These are phyloP conservation scores for Crucibulum laeve DNA, from an alignment of 768 basidiomycete species.

Conservation along the genomic window DNA sequence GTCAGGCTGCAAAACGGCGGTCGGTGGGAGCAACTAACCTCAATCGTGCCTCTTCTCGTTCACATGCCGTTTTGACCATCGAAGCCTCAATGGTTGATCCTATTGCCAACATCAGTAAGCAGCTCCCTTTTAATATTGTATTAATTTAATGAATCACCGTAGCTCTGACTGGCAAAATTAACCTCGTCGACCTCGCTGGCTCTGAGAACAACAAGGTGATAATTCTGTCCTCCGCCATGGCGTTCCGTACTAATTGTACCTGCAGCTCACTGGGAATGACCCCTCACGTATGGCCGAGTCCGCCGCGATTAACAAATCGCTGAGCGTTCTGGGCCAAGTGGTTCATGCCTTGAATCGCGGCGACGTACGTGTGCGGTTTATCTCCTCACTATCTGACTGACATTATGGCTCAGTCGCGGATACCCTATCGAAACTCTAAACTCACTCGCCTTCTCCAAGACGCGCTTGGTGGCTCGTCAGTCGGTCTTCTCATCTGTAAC, in stretches of 20 bases:
- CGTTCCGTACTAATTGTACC: background rate
- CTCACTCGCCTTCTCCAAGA: constrained; percentile 88
- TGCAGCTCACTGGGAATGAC: constrained; percentile 78
- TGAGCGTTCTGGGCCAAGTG: constrained; percentile 84
- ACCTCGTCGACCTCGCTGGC: constrained; percentile 86
- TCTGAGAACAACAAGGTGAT: constrained; percentile 85
- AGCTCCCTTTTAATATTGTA: background rate
- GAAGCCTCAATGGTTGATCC: constrained; percentile 56
- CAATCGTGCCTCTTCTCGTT: constrained; percentile 82
- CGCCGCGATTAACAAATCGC: constrained; percentile 84
- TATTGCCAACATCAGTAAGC: constrained; percentile 50
- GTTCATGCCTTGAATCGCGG: constrained; percentile 80
- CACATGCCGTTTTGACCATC: constrained; percentile 82
- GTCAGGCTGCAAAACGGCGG: constrained; percentile 69
- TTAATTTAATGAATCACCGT: constrained; percentile 1
- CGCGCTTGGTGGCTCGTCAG: constrained; percentile 77
- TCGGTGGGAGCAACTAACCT: constrained; percentile 85
- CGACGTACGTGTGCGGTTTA: constrained; percentile 43
- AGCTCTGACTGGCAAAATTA: constrained; percentile 76
- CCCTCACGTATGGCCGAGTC: constrained; percentile 85
- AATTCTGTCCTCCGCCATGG: background rate
- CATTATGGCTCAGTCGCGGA: constrained; percentile 47
- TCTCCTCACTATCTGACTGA: constrained; percentile 1
- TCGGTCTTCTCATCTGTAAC: constrained; percentile 83
- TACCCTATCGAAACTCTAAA: constrained; percentile 89